phyloP scores from a whole-genome alignment of 2,329 filamentous ascomycete species.

The Ambrosiella xylebori region DNA sequence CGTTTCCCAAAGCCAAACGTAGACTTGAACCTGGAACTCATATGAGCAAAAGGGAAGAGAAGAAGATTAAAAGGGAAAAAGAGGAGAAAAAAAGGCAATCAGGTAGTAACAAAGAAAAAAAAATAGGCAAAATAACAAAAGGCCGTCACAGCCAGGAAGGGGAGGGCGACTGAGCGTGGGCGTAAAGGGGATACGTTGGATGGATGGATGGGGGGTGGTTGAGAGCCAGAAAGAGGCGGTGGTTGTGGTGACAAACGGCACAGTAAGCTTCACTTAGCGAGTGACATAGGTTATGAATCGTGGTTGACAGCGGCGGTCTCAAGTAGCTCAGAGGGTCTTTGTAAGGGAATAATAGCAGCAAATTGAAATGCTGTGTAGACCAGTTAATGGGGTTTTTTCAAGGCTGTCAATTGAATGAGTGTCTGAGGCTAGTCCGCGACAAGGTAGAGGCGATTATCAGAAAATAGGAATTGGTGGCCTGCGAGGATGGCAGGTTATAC shows the following conservation, averaged over 20 bases:
- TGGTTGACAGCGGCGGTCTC: too few relatives aligned
- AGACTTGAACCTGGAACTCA: slow-evolving; percentile 66
- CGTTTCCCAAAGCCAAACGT: slow-evolving; percentile 67
- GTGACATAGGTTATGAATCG: not conserved
- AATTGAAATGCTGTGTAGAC: too few relatives aligned
- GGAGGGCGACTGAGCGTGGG: slow-evolving; percentile 4
- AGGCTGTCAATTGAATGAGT: not conserved
- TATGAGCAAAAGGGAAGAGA: slow-evolving; percentile 25
- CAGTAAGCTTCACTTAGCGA: not conserved
- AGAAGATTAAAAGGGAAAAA: slow-evolving; percentile 17
- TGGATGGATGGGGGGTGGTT: not conserved
- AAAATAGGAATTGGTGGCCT: not conserved
- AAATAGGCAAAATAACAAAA: slow-evolving; percentile 12
- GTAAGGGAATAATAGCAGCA: too few relatives aligned
- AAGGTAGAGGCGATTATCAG: not conserved
- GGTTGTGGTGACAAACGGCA: not conserved
- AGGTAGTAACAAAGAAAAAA: slow-evolving; percentile 15
- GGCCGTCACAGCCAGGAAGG: slow-evolving; percentile 10
- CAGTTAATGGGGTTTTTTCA: not conserved
- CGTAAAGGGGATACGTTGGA: slow-evolving; percentile 3
- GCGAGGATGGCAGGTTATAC: not conserved
- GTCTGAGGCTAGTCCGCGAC: not conserved
- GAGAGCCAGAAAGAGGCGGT: not conserved
- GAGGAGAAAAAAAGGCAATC: slow-evolving; percentile 14
- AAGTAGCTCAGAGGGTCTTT: too few relatives aligned